phyloP scores from a whole-genome alignment of 345 rosid genomes.

The Turritis glabra region DNA sequence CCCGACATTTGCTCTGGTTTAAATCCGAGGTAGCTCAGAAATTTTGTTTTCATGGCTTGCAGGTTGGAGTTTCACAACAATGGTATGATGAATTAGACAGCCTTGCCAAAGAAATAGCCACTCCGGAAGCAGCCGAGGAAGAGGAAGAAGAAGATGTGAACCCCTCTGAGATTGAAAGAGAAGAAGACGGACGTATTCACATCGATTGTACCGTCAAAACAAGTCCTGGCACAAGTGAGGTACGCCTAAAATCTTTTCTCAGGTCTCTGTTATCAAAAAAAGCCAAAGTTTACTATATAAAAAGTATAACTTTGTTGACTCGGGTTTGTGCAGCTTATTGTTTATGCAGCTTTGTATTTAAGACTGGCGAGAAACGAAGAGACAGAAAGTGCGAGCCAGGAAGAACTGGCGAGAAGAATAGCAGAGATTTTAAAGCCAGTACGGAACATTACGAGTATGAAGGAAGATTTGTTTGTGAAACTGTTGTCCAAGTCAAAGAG shows the following conservation, averaged over 20 bases:
- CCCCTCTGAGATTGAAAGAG: constrained; percentile 36
- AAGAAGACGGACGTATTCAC: constrained; percentile 50
- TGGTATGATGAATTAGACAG: constrained; percentile 91
- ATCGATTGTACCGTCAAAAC: constrained; percentile 66
- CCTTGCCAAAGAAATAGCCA: constrained; percentile 64
- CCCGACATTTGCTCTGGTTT: not conserved
- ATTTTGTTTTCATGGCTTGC: constrained; percentile 27
- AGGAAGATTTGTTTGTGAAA: constrained; percentile 52
- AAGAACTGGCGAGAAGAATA: constrained; percentile 57
- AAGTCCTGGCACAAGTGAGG: constrained; percentile 94
- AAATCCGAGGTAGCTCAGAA: constrained; percentile 1
- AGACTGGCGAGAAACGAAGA: constrained; percentile 50
- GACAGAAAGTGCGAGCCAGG: constrained; percentile 41
- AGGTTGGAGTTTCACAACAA: constrained; percentile 90
- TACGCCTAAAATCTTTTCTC: constrained; percentile 33
- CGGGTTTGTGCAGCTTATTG: constrained; percentile 56
- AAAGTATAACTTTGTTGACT: not conserved
- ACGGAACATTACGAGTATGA: constrained; percentile 38
- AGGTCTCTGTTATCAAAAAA: not conserved
- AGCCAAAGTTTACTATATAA: not conserved
- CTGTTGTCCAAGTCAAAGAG: constrained; percentile 52
- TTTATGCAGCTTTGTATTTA: constrained; percentile 64
- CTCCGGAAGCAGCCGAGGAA: constrained; percentile 43
- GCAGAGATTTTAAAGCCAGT: constrained; percentile 47
- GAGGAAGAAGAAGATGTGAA: constrained; percentile 19